Evolutionary conservation across 2,329 filamentous ascomycete genomes (phyloP).

Genomic region (Tolypocladium endophyticum): DNA sequence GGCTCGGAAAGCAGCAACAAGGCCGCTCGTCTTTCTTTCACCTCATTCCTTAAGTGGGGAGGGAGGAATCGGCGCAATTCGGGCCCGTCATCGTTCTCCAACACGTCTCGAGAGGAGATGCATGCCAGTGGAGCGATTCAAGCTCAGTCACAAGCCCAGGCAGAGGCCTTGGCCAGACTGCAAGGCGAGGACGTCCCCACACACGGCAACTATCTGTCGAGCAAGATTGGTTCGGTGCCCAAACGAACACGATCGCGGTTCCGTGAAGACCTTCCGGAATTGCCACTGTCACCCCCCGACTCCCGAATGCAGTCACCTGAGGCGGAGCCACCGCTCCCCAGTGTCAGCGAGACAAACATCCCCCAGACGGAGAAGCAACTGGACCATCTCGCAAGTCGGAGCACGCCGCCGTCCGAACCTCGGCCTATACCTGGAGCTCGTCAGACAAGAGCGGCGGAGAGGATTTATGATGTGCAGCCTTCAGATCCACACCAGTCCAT

Average conservation of each 20-base stretch:
- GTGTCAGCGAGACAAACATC: conserved; percentile 15
- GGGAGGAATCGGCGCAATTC: conserved; percentile 46
- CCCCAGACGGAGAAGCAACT: conserved; percentile 13
- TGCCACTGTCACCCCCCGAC: conserved; percentile 74
- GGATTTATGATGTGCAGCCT: conserved; percentile 23
- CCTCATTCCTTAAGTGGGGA: conserved; percentile 65
- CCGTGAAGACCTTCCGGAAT: conserved; percentile 80
- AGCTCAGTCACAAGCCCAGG: conserved; percentile 14
- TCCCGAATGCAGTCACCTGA: conserved; percentile 74
- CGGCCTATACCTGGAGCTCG: conserved; percentile 21
- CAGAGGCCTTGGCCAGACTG: conserved; percentile 21
- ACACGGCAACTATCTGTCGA: conserved; percentile 15
- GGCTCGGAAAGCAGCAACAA: conserved; percentile 43
- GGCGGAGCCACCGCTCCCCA: conserved; percentile 33
- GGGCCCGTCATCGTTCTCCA: conserved; percentile 72
- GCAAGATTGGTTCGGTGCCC: conserved; percentile 39
- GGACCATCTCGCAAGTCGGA: conserved; percentile 24
- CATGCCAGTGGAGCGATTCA: conserved; percentile 23
- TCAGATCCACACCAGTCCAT: conserved; percentile 61
- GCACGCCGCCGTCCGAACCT: conserved; percentile 34
- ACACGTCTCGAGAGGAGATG: conserved; percentile 85
- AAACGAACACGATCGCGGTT: conserved; percentile 84
- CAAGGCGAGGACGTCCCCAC: conserved; percentile 20
- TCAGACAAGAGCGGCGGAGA: conserved; percentile 12
- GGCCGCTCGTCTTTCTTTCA: conserved; percentile 44